Evolutionary conservation across 2,329 filamentous ascomycete species (phyloP).

Genomic region (Simplicillium sp.): DNA sequence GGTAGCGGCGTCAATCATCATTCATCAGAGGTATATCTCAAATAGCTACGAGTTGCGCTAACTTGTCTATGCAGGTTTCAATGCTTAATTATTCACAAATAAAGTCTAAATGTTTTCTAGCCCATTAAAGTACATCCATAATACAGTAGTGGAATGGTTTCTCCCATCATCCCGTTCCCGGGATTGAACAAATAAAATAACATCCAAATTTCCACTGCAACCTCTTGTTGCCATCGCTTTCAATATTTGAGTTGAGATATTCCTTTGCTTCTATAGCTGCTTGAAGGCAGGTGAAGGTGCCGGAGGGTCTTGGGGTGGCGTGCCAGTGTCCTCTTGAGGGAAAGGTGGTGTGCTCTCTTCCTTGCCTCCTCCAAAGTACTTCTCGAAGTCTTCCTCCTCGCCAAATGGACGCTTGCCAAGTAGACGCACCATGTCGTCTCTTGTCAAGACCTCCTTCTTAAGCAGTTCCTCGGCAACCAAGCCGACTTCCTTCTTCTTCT

Average conservation of each 20-base stretch:
- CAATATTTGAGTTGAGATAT: too few species aligned
- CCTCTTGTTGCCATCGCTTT: neutral
- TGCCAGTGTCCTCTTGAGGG: slow-evolving; percentile 31
- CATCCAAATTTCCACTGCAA: slow-evolving; percentile 1
- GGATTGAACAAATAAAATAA: neutral
- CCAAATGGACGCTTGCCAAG: slow-evolving; percentile 77
- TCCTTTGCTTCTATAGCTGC: slow-evolving; percentile 8
- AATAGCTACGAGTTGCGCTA: too few species aligned
- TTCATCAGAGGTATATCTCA: too few species aligned
- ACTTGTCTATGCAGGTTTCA: too few species aligned
- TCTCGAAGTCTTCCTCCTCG: slow-evolving; percentile 78
- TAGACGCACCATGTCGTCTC: slow-evolving; percentile 87
- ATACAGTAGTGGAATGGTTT: too few species aligned
- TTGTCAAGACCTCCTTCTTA: slow-evolving; percentile 78
- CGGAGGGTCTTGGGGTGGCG: slow-evolving; percentile 21
- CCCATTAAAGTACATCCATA: too few species aligned
- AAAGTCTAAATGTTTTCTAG: too few species aligned
- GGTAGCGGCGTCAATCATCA: too few species aligned
- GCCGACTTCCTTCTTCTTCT: slow-evolving; percentile 82
- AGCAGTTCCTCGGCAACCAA: slow-evolving; percentile 89
- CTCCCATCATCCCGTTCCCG: too few species aligned
- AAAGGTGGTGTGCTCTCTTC: slow-evolving; percentile 48
- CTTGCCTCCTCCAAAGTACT: slow-evolving; percentile 71
- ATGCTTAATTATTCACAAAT: too few species aligned
- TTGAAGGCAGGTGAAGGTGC: slow-evolving; percentile 29